Conservation (phyloP, 1,139 yeast genomes). For the Spathaspora sp. region DNA sequence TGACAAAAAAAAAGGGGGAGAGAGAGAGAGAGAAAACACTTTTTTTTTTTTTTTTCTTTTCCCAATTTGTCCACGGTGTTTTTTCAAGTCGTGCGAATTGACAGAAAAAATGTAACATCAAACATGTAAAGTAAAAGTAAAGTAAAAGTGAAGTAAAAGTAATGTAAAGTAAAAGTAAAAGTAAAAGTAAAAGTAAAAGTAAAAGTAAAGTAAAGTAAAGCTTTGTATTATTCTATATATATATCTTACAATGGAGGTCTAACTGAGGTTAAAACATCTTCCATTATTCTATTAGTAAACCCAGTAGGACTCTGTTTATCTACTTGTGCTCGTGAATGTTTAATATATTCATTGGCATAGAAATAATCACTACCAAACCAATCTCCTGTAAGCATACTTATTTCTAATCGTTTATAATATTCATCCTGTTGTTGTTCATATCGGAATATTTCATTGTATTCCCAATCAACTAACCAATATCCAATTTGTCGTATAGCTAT, state of each 20-base stretch:
- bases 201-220: too few relatives aligned
- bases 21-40: background rate
- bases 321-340: constrained; percentile 17
- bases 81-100: background rate
- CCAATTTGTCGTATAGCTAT: constrained; percentile 44
- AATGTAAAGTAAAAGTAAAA: too few relatives aligned
- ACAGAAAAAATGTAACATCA: background rate
- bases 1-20: too few relatives aligned
- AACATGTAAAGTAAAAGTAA: background rate
- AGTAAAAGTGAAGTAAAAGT: background rate
- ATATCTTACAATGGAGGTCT: constrained; percentile 36
- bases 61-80: constrained; percentile 1
- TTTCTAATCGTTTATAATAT: constrained; percentile 23
- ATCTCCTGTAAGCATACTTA: constrained; percentile 43
- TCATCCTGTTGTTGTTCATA: constrained; percentile 7
- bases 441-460: constrained; percentile 21
- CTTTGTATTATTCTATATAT: background rate
- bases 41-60: background rate
- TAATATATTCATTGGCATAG: constrained; percentile 32
- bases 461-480: constrained; percentile 51
- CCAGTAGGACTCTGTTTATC: constrained; percentile 34
- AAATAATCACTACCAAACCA: constrained; percentile 49
- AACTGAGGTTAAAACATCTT: constrained; percentile 37
- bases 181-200: too few relatives aligned
- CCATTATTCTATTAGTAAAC: constrained; percentile 34